These are phyloP conservation scores for Rubia tinctorum DNA, from an alignment of 305 asterid species.

Conservation along the genomic window DNA sequence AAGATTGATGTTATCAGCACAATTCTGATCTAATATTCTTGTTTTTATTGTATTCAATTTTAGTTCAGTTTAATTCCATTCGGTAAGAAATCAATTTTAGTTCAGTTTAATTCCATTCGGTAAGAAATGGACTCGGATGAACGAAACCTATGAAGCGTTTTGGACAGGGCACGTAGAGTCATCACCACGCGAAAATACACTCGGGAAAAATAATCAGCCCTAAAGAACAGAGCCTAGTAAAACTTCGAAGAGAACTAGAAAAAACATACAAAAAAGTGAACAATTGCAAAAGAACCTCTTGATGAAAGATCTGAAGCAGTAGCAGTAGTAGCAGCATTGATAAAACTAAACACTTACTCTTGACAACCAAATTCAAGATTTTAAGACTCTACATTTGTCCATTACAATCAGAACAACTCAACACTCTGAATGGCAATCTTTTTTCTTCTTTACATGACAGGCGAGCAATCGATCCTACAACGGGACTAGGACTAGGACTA, in stretches of 20 bases:
- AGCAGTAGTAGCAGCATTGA: not conserved
- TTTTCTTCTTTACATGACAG: conserved; percentile 23
- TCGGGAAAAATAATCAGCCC: too few species aligned
- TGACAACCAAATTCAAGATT: conserved; percentile 3
- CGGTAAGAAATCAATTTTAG: too few species aligned
- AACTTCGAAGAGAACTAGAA: not conserved
- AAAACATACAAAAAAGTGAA: not conserved
- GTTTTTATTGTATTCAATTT: too few species aligned
- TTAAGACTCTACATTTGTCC: conserved; percentile 19
- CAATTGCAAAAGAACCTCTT: not conserved
- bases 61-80: too few species aligned
- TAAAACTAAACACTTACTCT: not conserved
- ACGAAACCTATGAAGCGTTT: too few species aligned
- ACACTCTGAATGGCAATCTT: not conserved
- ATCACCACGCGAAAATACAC: too few species aligned
- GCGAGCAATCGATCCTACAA: not conserved
- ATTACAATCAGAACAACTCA: conserved; percentile 13
- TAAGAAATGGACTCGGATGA: too few species aligned
- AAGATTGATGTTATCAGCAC: too few species aligned
- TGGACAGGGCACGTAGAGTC: too few species aligned
- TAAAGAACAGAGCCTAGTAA: too few species aligned
- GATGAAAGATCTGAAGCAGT: not conserved
- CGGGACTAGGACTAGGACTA: conserved; percentile 14
- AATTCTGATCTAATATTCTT: too few species aligned
- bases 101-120: too few species aligned